Evolutionary conservation across 1,284 basidiomycete genomes (phyloP).

Genomic region (Papiliotrema flavescens): DNA sequence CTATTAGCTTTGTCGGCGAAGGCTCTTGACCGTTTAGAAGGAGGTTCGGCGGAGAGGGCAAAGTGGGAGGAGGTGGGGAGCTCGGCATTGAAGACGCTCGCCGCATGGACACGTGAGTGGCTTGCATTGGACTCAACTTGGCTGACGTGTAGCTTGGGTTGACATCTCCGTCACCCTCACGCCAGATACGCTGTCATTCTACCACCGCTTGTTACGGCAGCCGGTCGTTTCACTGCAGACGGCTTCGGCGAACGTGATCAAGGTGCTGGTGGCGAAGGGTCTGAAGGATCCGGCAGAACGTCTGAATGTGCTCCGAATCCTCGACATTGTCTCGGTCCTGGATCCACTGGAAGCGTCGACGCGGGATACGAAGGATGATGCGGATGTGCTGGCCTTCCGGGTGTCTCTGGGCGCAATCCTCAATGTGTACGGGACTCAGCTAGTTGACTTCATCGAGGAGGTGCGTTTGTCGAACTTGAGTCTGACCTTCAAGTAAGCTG

Average conservation of each 20-base stretch:
- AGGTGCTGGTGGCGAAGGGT: conserved; percentile 84
- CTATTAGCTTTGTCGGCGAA: conserved; percentile 80
- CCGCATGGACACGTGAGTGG: conserved; percentile 85
- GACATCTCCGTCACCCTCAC: conserved; percentile 96
- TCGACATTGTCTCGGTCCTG: conserved; percentile 77
- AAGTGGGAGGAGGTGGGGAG: conserved; percentile 75
- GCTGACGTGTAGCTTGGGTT: conserved; percentile 74
- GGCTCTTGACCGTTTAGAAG: conserved; percentile 57
- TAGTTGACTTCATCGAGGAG: conserved; percentile 76
- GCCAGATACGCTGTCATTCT: conserved; percentile 76
- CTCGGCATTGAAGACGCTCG: conserved; percentile 84
- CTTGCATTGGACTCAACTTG: too few relatives aligned
- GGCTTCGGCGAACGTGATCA: conserved; percentile 74
- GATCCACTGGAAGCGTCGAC: conserved; percentile 75
- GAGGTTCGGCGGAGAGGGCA: conserved; percentile 53
- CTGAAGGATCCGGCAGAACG: conserved; percentile 90
- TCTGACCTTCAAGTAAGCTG: neutral
- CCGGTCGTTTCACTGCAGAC: conserved; percentile 70
- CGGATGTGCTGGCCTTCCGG: conserved; percentile 78
- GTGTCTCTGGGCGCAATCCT: conserved; percentile 83
- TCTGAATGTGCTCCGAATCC: conserved; percentile 81
- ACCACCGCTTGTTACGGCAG: conserved; percentile 83
- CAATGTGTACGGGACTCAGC: conserved; percentile 77
- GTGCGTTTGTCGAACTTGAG: conserved; percentile 52
- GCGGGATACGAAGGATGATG: conserved; percentile 61